Evolutionary conservation across 257 asterid genomes (phyloP), one percentile per base, ranked within the genome.

Genomic region (Petunia axillaris): DNA sequence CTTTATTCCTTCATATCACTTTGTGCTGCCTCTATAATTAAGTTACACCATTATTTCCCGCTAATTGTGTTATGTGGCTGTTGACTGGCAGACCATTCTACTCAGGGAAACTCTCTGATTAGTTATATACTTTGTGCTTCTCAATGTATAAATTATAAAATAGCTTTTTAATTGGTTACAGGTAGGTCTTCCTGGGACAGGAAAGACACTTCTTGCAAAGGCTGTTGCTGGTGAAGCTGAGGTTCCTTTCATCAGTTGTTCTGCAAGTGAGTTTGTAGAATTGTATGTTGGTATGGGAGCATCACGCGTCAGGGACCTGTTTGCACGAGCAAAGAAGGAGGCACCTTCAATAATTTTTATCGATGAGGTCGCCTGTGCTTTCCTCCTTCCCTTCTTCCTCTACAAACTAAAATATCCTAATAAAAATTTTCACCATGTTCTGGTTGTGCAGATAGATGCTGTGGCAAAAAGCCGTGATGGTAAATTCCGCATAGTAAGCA

Each of bases 381-480:
- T 76, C 64, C 73, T 46, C 70, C 50, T 40, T 50, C 60, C 54
- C 5, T 2, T 36, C 53, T 50, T 74, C 75, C 62, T 75, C 25
- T 71, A 60, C 7, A 46, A 50, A 64, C 74, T 53, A 57, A 59
- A 62, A 63, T 36, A 11, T 64, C 46, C 54, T 48, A 53, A 16
- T 55, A 64, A 63, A 37, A 64, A 35, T 7, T 35, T 14, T 36
- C 57, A 35, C 52, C 39, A 41, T 40, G 60, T 62, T 62, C 82
- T 83, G 76, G 80, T 79, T 84, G 41, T 90, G 86, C 90, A 96
- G 98, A 96, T 96, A 89, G 99, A 96, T 89, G 99, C 98, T 58
- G 99, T 96, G 46, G 99, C 99, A 82, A 96, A 96, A 92, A 96
- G 98, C 82, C 98, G 98, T 80, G 99, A 96, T 87, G 98, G 99